These are phyloP conservation scores for Penicillium longicatenatum DNA, from an alignment of 495 filamentous ascomycete species.

Conservation along the genomic window DNA sequence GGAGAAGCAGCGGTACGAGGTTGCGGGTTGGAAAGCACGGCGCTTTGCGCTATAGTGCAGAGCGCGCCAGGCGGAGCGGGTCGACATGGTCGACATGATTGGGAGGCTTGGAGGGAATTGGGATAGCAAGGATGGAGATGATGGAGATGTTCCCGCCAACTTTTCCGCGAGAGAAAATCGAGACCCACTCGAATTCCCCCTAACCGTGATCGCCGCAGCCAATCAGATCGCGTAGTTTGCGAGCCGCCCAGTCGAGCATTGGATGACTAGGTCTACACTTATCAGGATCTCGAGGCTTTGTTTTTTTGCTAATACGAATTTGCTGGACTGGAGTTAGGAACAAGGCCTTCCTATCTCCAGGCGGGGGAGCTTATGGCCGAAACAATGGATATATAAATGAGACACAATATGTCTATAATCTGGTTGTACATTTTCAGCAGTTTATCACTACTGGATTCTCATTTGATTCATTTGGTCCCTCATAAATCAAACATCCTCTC, in stretches of 20 bases:
- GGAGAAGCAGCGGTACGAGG: constrained; percentile 57
- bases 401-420: too few relatives aligned
- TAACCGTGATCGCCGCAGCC: constrained; percentile 6
- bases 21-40: constrained; percentile 26
- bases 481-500: too few relatives aligned
- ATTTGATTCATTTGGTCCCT: too few relatives aligned
- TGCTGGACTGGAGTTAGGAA: background rate
- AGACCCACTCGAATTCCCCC: constrained; percentile 14
- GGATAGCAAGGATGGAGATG: background rate
- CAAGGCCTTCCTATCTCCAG: background rate
- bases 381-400: too few relatives aligned
- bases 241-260: background rate
- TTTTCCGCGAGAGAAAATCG: constrained; percentile 22
- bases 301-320: background rate
- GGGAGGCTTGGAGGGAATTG: background rate
- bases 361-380: background rate
- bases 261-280: background rate
- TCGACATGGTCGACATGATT: constrained; percentile 24
- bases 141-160: constrained; percentile 13
- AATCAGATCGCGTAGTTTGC: constrained; percentile 20
- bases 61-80: constrained; percentile 41
- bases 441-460: too few relatives aligned
- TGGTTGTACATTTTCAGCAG: too few relatives aligned
- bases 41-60: constrained; percentile 35
- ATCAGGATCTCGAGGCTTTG: background rate